Evolutionary conservation across 345 rosid species (phyloP).

Genomic region (Linum lewisii): DNA sequence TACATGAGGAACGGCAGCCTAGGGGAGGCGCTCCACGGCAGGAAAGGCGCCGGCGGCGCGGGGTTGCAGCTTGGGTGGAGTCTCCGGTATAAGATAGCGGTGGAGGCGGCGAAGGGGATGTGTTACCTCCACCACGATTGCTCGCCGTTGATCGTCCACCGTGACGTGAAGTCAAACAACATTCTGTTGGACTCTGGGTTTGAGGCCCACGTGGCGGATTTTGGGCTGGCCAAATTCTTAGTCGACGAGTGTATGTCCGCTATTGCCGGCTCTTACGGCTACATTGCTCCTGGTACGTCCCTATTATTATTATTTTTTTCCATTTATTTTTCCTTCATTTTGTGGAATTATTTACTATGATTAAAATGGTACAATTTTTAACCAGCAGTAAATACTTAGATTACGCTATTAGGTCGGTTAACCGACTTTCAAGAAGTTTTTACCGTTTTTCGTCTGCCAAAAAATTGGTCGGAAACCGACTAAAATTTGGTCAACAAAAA

Average conservation of each 20-base stretch:
- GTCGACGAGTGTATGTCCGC: slow-evolving; percentile 93
- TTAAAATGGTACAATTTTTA: too few relatives aligned
- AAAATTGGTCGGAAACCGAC: too few relatives aligned
- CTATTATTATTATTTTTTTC: background rate
- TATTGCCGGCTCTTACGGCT: slow-evolving; percentile 90
- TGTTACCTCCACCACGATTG: slow-evolving; percentile 97
- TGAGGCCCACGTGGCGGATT: slow-evolving; percentile 97
- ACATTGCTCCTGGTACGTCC: slow-evolving; percentile 86
- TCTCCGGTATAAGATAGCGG: slow-evolving; percentile 66
- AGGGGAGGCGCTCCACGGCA: slow-evolving; percentile 82
- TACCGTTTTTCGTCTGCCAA: too few relatives aligned
- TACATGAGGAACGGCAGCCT: slow-evolving; percentile 92
- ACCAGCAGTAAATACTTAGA: too few relatives aligned
- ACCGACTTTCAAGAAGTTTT: too few relatives aligned
- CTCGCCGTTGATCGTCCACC: slow-evolving; percentile 74
- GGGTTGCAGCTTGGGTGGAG: slow-evolving; percentile 46
- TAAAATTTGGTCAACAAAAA: too few relatives aligned
- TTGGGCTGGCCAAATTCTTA: slow-evolving; percentile 84
- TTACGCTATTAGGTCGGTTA: too few relatives aligned
- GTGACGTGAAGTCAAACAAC: slow-evolving; percentile 91
- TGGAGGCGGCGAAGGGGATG: slow-evolving; percentile 84
- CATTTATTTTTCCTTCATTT: background rate
- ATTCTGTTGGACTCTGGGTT: slow-evolving; percentile 69
- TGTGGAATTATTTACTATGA: too few relatives aligned
- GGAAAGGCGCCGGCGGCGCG: slow-evolving; percentile 34